Evolutionary conservation across 257 asterid species (phyloP).

Genomic region (Scutellaria galericulata): DNA sequence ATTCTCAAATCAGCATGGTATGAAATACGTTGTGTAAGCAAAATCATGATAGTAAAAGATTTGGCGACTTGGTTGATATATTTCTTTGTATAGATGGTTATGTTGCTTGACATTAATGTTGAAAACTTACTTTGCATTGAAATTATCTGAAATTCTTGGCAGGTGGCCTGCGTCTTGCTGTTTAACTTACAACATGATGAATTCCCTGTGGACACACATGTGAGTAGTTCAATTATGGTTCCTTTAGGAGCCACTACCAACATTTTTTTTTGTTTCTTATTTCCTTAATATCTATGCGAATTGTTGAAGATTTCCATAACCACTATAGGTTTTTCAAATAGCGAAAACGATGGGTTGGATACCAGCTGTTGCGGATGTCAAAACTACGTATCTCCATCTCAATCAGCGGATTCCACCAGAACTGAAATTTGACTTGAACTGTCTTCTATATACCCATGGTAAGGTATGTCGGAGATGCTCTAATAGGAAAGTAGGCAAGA

Average conservation of each 20-base stretch:
- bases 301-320: slow-evolving; percentile 7
- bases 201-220: slow-evolving; percentile 91
- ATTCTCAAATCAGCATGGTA: no score
- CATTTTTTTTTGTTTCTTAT: neutral
- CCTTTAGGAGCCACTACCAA: neutral
- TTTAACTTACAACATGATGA: slow-evolving; percentile 83
- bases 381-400: slow-evolving; percentile 73
- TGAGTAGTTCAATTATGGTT: slow-evolving; percentile 30
- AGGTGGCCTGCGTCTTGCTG: slow-evolving; percentile 94
- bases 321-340: slow-evolving; percentile 72
- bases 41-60: no score
- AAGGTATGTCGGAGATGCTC: slow-evolving; percentile 77
- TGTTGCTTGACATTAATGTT: slow-evolving; percentile 15
- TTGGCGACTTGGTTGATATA: no score
- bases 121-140: slow-evolving; percentile 19
- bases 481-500: slow-evolving; percentile 44
- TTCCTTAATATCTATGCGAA: neutral
- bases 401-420: slow-evolving; percentile 72
- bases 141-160: slow-evolving; percentile 40
- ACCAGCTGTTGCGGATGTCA: slow-evolving; percentile 60
- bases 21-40: neutral
- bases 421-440: slow-evolving; percentile 55
- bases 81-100: neutral
- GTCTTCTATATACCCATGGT: slow-evolving; percentile 87
- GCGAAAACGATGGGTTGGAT: slow-evolving; percentile 81